Evolutionary conservation across 1,139 yeast genomes (phyloP).

Genomic region (Debaryomyces psychrophilus): DNA sequence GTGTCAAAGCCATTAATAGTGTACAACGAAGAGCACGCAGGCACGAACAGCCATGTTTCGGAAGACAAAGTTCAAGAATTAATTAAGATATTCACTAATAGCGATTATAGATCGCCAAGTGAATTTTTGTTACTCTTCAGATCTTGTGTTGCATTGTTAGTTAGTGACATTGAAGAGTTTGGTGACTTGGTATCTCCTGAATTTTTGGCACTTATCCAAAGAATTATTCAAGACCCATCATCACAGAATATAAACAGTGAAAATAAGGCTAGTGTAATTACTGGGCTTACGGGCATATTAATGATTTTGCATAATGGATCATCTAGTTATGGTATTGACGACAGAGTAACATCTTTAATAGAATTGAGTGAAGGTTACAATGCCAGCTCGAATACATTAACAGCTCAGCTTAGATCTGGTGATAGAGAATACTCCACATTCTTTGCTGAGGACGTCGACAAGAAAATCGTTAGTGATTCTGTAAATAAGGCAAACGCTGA

Average conservation of each 20-base stretch:
- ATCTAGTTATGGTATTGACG: slow-evolving; percentile 54
- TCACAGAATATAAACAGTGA: slow-evolving; percentile 37
- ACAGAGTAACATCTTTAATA: slow-evolving; percentile 43
- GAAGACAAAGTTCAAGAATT: slow-evolving; percentile 42
- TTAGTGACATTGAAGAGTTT: slow-evolving; percentile 56
- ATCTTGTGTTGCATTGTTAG: slow-evolving; percentile 45
- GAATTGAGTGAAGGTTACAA: slow-evolving; percentile 52
- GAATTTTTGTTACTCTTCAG: slow-evolving; percentile 49
- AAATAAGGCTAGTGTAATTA: slow-evolving; percentile 43
- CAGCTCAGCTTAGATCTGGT: slow-evolving; percentile 40
- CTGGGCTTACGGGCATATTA: slow-evolving; percentile 50
- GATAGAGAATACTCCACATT: slow-evolving; percentile 50
- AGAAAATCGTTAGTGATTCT: slow-evolving; percentile 41
- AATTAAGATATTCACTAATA: slow-evolving; percentile 33
- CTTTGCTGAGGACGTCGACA: slow-evolving; percentile 41
- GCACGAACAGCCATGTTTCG: slow-evolving; percentile 36
- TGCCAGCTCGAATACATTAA: slow-evolving; percentile 37
- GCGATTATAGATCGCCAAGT: slow-evolving; percentile 43
- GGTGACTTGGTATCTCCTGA: slow-evolving; percentile 48
- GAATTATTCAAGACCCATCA: slow-evolving; percentile 40
- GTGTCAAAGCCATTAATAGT: slow-evolving; percentile 46
- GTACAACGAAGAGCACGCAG: slow-evolving; percentile 41
- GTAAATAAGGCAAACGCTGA: slow-evolving; percentile 36
- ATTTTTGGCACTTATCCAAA: slow-evolving; percentile 37
- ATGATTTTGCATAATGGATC: slow-evolving; percentile 52